Evolutionary conservation across 805 yeast species (phyloP).

Genomic region (Starmerella kuoi): DNA sequence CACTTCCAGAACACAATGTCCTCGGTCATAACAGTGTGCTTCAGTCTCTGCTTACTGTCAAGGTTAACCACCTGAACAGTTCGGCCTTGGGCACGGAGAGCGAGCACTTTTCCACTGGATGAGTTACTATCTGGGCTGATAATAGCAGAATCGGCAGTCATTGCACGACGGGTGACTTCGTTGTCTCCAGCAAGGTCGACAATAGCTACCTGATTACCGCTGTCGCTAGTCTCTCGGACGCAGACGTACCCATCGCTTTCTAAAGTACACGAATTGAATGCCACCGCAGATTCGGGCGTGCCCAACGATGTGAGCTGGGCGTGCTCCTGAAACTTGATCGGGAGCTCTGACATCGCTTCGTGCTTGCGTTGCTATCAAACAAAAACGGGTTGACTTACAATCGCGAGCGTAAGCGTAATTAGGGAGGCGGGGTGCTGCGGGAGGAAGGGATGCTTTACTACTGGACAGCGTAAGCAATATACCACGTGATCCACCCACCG

Average conservation of each 20-base stretch:
- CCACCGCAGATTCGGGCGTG: constrained; percentile 70
- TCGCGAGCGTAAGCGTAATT: background rate
- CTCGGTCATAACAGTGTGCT: constrained; percentile 72
- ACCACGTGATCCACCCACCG: background rate
- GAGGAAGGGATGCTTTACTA: background rate
- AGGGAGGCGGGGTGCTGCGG: constrained; percentile 3
- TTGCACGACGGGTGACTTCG: constrained; percentile 73
- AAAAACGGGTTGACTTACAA: too few species aligned
- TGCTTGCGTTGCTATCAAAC: background rate
- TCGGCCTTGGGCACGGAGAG: constrained; percentile 91
- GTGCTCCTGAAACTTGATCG: constrained; percentile 93
- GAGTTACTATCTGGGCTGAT: constrained; percentile 60
- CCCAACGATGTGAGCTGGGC: constrained; percentile 79
- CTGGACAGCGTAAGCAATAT: constrained; percentile 1
- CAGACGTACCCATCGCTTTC: constrained; percentile 89
- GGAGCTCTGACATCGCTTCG: constrained; percentile 46
- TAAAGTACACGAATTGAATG: constrained; percentile 85
- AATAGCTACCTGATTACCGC: constrained; percentile 74
- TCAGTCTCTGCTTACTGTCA: constrained; percentile 74
- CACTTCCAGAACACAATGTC: constrained; percentile 95
- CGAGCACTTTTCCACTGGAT: constrained; percentile 55
- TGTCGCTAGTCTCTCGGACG: constrained; percentile 34
- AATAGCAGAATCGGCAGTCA: constrained; percentile 95
- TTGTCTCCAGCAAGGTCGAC: constrained; percentile 71
- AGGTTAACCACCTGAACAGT: constrained; percentile 85